Evolutionary conservation across 129 eudicot species (phyloP).

Genomic region (Artemisia argyi): DNA sequence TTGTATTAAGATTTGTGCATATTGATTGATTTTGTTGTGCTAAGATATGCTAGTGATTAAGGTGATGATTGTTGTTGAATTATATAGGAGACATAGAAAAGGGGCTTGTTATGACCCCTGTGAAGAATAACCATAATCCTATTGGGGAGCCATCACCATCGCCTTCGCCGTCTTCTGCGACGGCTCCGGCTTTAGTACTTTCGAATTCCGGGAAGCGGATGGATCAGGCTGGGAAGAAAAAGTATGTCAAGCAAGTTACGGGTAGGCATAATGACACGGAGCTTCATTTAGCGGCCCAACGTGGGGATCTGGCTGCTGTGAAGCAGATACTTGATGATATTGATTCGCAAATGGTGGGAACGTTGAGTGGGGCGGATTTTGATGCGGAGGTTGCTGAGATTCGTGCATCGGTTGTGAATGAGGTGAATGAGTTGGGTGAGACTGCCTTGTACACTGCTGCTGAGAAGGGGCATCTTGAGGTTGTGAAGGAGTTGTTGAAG

Average conservation of each 20-base stretch:
- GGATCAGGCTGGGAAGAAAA: constrained; percentile 78
- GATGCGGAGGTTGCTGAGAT: constrained; percentile 77
- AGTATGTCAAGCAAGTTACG: constrained; percentile 80
- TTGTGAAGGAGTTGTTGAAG: constrained; percentile 68
- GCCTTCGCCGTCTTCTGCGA: constrained; percentile 62
- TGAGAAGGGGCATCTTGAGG: constrained; percentile 66
- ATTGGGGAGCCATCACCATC: constrained; percentile 49
- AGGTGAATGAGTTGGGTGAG: constrained; percentile 65
- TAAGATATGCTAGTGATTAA: constrained; percentile 14
- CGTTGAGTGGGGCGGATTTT: constrained; percentile 60
- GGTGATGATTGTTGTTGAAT: neutral
- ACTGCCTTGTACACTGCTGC: constrained; percentile 77
- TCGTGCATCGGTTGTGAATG: constrained; percentile 68
- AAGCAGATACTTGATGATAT: constrained; percentile 70
- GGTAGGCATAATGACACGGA: constrained; percentile 83
- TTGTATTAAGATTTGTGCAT: neutral
- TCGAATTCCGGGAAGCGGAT: constrained; percentile 82
- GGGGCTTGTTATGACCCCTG: constrained; percentile 37
- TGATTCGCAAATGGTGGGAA: constrained; percentile 62
- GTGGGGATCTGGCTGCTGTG: constrained; percentile 70
- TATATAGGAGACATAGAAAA: constrained; percentile 44
- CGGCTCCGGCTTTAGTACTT: constrained; percentile 75
- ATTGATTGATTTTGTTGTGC: neutral
- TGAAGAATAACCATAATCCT: constrained; percentile 26
- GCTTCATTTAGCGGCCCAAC: constrained; percentile 78